These are phyloP conservation scores for Lactifluus volemus DNA, from an alignment of 768 basidiomycete genomes.

Conservation along the genomic window DNA sequence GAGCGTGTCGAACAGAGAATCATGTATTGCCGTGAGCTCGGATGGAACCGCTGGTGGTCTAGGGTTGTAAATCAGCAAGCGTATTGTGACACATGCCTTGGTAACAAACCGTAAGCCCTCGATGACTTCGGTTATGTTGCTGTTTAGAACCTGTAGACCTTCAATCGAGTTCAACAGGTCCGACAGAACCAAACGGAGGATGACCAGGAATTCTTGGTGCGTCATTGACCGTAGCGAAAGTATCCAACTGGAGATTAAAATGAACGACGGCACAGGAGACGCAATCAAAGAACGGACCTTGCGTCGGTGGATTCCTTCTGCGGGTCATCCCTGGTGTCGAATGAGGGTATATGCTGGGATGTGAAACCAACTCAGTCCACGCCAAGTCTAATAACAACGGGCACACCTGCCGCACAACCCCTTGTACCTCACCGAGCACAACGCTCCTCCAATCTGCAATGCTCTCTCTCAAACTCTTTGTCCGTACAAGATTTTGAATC, in stretches of 20 bases:
- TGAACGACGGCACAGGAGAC: not conserved
- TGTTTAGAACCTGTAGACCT: slow-evolving; percentile 54
- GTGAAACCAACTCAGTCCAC: not conserved
- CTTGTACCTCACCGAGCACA: slow-evolving; percentile 51
- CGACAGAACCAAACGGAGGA: slow-evolving; percentile 54
- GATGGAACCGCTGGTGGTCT: slow-evolving; percentile 34
- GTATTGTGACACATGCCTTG: not conserved
- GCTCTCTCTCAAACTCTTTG: slow-evolving; percentile 61
- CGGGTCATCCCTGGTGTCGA: slow-evolving; percentile 45
- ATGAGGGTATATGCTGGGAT: slow-evolving; percentile 48
- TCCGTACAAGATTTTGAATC: slow-evolving; percentile 67
- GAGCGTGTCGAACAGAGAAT: slow-evolving; percentile 70
- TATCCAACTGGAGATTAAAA: slow-evolving; percentile 30
- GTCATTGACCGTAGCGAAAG: slow-evolving; percentile 55
- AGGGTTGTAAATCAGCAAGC: not conserved
- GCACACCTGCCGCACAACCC: slow-evolving; percentile 52
- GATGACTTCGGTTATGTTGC: slow-evolving; percentile 50
- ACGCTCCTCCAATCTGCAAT: slow-evolving; percentile 62
- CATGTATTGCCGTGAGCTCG: slow-evolving; percentile 41
- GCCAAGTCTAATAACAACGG: not conserved
- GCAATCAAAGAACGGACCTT: not conserved
- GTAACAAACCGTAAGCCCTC: slow-evolving; percentile 35
- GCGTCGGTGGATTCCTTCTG: slow-evolving; percentile 23
- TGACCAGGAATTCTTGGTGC: slow-evolving; percentile 32
- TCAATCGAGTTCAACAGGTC: slow-evolving; percentile 53